Percentiles rank a stretch among this genome's conserved stretches.
Evolutionary conservation across 495 filamentous ascomycete species (phyloP).

Genomic region (Aspergillus bertholletiae): DNA sequence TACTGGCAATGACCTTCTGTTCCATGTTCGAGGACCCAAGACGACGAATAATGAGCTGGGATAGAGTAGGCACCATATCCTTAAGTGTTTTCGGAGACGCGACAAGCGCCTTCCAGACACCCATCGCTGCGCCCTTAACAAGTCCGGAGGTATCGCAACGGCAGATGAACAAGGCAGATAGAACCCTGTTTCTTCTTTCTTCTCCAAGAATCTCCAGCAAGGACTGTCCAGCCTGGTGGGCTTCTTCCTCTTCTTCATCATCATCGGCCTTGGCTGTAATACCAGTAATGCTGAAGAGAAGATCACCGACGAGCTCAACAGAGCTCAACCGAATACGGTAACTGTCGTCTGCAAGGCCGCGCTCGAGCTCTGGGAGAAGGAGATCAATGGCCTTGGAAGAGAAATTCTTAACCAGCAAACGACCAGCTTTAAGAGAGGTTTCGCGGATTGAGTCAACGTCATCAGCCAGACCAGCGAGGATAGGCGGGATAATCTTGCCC

Average conservation of each 20-base stretch:
- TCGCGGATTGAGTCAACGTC: constrained; percentile 94
- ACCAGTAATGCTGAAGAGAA: constrained; percentile 96
- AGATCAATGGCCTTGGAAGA: constrained; percentile 91
- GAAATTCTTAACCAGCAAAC: constrained; percentile 96
- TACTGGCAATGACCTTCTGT: constrained; percentile 96
- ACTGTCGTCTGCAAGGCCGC: constrained; percentile 90
- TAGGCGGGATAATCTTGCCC: constrained; percentile 92
- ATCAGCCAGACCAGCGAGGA: constrained; percentile 89
- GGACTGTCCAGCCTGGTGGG: constrained; percentile 81
- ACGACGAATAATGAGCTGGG: constrained; percentile 88
- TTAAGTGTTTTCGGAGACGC: constrained; percentile 89
- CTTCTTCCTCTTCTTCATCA: constrained; percentile 75
- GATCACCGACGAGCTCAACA: constrained; percentile 93
- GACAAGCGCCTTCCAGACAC: constrained; percentile 95
- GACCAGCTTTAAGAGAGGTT: constrained; percentile 86
- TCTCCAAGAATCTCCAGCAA: constrained; percentile 90
- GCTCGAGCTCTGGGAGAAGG: constrained; percentile 88
- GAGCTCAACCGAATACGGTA: constrained; percentile 97
- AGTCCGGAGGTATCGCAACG: constrained; percentile 93
- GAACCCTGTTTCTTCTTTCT: constrained; percentile 90
- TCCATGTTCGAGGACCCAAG: constrained; percentile 96
- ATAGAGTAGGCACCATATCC: constrained; percentile 90
- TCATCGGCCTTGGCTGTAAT: constrained; percentile 81
- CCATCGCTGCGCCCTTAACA: constrained; percentile 85
- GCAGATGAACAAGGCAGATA: constrained; percentile 95